Conservation (phyloP, 1,284 basidiomycete species). For the Ustilago xerochloae region DNA sequence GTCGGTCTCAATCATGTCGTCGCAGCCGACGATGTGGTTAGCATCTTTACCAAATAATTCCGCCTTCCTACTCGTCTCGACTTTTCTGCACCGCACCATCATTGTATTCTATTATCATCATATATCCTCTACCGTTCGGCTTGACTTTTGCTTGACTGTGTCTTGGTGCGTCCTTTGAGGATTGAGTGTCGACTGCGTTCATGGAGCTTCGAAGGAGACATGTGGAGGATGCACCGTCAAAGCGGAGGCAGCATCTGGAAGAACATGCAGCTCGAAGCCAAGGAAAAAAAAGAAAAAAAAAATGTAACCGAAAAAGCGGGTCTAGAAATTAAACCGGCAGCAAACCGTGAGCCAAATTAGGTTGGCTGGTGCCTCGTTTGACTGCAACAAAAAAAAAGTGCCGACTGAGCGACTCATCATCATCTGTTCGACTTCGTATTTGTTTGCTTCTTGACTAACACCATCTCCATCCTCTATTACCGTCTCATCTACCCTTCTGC, state of each 20-base stretch:
- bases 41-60: conserved; percentile 59
- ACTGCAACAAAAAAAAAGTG: conserved; percentile 3
- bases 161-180: not conserved
- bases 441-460: not conserved
- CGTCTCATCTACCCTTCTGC: not conserved
- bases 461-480: not conserved
- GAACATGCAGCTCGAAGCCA: not conserved
- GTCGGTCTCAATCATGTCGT: conserved; percentile 85
- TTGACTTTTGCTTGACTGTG: not conserved
- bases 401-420: not conserved
- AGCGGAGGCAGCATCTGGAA: not conserved
- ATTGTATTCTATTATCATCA: conserved; percentile 35
- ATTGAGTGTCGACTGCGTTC: not conserved
- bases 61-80: not conserved
- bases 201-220: not conserved
- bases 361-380: not conserved
- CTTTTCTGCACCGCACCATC: not conserved
- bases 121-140: conserved; percentile 14
- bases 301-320: not conserved
- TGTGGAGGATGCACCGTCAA: conserved; percentile 1
- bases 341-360: not conserved
- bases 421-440: not conserved
- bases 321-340: not conserved
- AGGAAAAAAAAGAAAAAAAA: conserved; percentile 8
- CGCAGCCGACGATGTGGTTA: conserved; percentile 93